These are phyloP conservation scores for Fusarium floridanum DNA, from an alignment of 2,329 filamentous ascomycete genomes.

Conservation along the genomic window DNA sequence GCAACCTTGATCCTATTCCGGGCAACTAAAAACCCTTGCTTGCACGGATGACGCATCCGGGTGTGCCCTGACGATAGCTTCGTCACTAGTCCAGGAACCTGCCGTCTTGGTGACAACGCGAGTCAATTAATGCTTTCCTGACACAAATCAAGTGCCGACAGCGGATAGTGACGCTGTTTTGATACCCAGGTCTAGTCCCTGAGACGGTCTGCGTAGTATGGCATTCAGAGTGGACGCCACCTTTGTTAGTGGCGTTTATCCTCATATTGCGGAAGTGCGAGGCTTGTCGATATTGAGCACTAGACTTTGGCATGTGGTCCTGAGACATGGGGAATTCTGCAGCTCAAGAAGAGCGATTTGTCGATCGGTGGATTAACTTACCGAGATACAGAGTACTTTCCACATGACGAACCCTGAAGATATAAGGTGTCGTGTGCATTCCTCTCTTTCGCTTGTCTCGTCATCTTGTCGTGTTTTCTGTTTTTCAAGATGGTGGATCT, in stretches of 20 bases:
- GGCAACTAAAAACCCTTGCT: not conserved
- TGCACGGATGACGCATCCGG: not conserved
- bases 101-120: not conserved
- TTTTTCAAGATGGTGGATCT: conserved; percentile 34
- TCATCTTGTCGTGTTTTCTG: not conserved
- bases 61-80: not conserved
- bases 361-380: not conserved
- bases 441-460: not conserved
- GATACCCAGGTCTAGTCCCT: not conserved
- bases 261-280: not conserved
- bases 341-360: not conserved
- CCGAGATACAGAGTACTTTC: not conserved
- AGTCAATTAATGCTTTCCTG: not conserved
- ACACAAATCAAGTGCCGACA: not conserved
- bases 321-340: not conserved
- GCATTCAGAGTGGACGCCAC: not conserved
- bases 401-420: not conserved
- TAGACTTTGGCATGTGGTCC: not conserved
- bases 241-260: not conserved
- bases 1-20: not conserved
- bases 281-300: not conserved
- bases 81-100: not conserved
- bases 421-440: not conserved
- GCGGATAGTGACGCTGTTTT: not conserved
- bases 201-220: not conserved